Percentiles rank a stretch among this genome's conserved stretches.
These are phyloP conservation scores for Tylopilus sp. DNA, from an alignment of 1,284 basidiomycete genomes.

Conservation along the genomic window DNA sequence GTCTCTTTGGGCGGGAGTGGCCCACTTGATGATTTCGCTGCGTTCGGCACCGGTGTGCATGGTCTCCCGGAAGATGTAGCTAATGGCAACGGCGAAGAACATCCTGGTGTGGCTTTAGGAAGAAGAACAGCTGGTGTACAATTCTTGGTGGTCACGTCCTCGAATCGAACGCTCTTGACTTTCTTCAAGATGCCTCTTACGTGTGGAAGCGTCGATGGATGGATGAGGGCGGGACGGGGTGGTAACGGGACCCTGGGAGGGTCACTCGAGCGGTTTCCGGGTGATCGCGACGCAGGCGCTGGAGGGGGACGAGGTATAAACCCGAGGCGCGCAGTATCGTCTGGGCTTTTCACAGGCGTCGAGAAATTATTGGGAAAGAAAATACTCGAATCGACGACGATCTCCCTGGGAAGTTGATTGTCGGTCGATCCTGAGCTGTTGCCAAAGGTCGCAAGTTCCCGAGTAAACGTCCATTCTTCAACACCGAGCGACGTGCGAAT, in stretches of 20 bases:
- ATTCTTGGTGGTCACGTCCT: conserved; percentile 16
- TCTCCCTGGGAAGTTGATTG: conserved; percentile 1
- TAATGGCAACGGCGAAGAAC: conserved; percentile 15
- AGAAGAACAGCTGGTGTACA: neutral
- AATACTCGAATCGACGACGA: conserved; percentile 1
- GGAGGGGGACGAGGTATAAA: conserved; percentile 1
- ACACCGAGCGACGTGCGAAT: conserved; percentile 4
- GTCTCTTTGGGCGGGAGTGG: conserved; percentile 1
- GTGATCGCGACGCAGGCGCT: neutral
- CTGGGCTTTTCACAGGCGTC: conserved; percentile 8
- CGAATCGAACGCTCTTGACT: conserved; percentile 32
- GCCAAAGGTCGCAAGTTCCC: conserved; percentile 18
- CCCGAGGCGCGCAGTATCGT: neutral
- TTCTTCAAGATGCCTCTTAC: conserved; percentile 36
- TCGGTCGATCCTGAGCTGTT: conserved; percentile 6
- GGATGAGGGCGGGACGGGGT: conserved; percentile 30
- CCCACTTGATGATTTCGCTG: neutral
- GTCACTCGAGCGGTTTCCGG: conserved; percentile 1
- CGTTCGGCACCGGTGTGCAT: conserved; percentile 10
- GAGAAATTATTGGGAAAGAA: conserved; percentile 16
- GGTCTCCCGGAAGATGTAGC: conserved; percentile 12
- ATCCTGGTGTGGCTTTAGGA: conserved; percentile 6
- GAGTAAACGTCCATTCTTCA: conserved; percentile 27
- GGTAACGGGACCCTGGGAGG: conserved; percentile 32
- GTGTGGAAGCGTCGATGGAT: conserved; percentile 24